A percentile compares a stretch with the other conserved stretches of the same genome.
Evolutionary conservation across 805 yeast species (phyloP).

Genomic region (Yarrowia sp.): DNA sequence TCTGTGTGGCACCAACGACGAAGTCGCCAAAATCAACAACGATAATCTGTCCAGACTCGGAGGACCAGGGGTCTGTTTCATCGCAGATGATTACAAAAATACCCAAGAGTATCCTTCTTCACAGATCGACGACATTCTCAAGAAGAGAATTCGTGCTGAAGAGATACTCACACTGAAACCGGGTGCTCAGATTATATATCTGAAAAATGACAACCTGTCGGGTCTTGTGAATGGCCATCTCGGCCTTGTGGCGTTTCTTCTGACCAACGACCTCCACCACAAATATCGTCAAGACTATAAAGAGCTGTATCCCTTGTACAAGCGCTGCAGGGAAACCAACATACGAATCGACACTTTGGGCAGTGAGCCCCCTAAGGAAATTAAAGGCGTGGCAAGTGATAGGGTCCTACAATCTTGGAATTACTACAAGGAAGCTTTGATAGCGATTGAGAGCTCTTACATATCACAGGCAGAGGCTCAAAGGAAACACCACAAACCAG

Average conservation of each 20-base stretch:
- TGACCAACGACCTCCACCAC: background rate
- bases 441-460: background rate
- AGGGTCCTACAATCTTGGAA: background rate
- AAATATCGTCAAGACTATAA: too few relatives aligned
- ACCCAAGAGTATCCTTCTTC: background rate
- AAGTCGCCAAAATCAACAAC: background rate
- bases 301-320: background rate
- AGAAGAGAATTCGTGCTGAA: background rate
- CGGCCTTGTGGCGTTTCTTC: slow-evolving; percentile 16
- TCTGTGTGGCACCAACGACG: background rate
- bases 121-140: background rate
- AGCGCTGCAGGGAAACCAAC: background rate
- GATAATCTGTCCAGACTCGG: background rate
- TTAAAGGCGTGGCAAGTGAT: background rate
- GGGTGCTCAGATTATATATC: slow-evolving; percentile 20
- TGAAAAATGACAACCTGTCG: background rate
- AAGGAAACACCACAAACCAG: background rate
- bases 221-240: slow-evolving; percentile 23
- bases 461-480: background rate
- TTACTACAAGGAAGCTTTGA: background rate
- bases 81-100: slow-evolving; percentile 2
- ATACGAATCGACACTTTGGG: background rate
- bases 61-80: background rate
- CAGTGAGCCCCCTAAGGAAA: background rate
- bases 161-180: slow-evolving; percentile 3